Base-by-base conservation (phyloP, 441 rosid genomes). In the Corymbia calophylla region DNA sequence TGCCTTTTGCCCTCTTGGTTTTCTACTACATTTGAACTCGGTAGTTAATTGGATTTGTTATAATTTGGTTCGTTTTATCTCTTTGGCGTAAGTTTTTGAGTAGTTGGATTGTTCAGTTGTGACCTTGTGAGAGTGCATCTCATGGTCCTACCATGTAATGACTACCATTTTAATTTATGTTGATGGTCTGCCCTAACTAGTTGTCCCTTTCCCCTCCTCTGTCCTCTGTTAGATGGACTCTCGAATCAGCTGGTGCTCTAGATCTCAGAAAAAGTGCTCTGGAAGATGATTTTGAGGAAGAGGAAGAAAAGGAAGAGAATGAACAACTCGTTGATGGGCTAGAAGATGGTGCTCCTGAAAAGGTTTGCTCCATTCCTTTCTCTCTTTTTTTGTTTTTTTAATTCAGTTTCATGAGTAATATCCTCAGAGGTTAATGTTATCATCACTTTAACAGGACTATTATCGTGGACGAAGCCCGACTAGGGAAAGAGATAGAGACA, bases 271-370 rank as follows among this genome's bases (percentile, higher is more conserved):
- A 95, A 90, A 97, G 99, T 89, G 99, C 97, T 64, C 89, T 98
- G 92, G 99, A 96, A 93, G 99, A 98, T 90, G 99, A 97, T 89
- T 98, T 98, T 92, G 99, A 98, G 92, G 99, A 98, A 91, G 99
- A 97, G 89, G 99, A 98, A 93, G 97, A 98, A 89, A 96, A 95
- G 89, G 99, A 97, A 88, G 99, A 97, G 91, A 96, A 93, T 51
- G 99, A 95, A 68, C 96, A 90, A 88, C 90, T 93, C 51, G 95
- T 89, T 66, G 95, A 96, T 89, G 98, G 88, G 32, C 89, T 93
- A 56, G 95, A 93, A 87, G 92, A 93, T 64, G 94, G 92, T 85
- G 94, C 92, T 86, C 93, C 94, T 92, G 98, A 98, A 87, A 94
- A 93, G 97, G 99, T 97, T 86, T 80, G 21, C 82, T 51, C 60